Evolutionary conservation across 352 stramenopile species (phyloP), one percentile per base, ranked within the genome.

Genomic region (Globisporangium apiculatum): DNA sequence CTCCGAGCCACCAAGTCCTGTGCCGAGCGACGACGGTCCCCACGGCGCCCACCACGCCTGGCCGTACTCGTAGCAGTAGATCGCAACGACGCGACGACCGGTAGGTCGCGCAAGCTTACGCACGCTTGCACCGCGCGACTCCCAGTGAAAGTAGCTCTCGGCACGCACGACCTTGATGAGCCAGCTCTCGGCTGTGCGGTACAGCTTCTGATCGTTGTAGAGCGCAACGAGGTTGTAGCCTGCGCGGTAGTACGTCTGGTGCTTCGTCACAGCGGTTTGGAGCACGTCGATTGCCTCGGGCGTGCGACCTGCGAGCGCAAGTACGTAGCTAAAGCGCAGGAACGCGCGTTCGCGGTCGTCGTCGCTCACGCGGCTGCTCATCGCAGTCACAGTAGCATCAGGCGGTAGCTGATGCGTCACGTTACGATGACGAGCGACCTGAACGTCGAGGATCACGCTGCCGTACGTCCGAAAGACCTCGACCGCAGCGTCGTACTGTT

Each of bases 41-140:
- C 91, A 97, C 9, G 79, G 45, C 0, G 69, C 72, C 88, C 90
- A 97, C 91, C 89, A 97, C 12, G 75, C 79, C 49, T 97, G 85
- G 0, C 73, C 84, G 52, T 97, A 98, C 58, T 98, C 91, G 60
- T 97, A 60, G 72, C 91, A 98, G 64, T 96, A 97, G 31, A 98
- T 77, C 0, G 72, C 85, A 1, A 98, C 55, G 0, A 87, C 66
- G 11, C 63, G 54, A 38, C 67, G 65, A 10, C 59, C 57, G 10
- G 53, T 35, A 35, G 72, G 60, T 37, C 72, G 71, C 24, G 56
- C 43, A 7, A 64, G 52, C 53, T 87, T 84, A 0, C 8, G 15
- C 41, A 83, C 68, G 24, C 46, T 9, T 8, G 38, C 55, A 0
- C 73, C 77, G 47, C 52, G 56, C 7, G 51, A 62, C 14, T 66